Evolutionary conservation across 2,329 filamentous ascomycete genomes (phyloP).

Genomic region (Verticillium dahliae): DNA sequence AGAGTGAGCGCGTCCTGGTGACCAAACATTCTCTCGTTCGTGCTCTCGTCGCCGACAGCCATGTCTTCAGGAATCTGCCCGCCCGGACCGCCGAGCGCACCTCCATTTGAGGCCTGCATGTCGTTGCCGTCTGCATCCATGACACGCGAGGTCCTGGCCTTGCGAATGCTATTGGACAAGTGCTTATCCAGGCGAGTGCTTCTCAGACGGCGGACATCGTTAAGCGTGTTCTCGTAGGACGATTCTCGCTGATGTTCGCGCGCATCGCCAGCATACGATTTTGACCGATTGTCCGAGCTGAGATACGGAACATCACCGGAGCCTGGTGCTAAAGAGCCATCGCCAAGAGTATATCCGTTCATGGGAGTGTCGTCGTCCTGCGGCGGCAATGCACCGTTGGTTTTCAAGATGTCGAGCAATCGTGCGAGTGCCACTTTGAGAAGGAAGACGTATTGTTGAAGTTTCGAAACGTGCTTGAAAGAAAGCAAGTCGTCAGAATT

Average conservation of each 20-base stretch:
- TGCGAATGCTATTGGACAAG: constrained; percentile 85
- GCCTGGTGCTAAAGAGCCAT: constrained; percentile 32
- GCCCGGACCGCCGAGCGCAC: constrained; percentile 44
- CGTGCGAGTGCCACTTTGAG: constrained; percentile 86
- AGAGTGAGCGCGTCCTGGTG: constrained; percentile 87
- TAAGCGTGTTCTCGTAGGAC: constrained; percentile 91
- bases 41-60: constrained; percentile 60
- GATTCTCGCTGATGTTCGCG: constrained; percentile 59
- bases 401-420: constrained; percentile 78
- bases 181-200: constrained; percentile 94
- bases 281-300: constrained; percentile 63
- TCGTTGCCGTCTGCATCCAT: constrained; percentile 74
- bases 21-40: constrained; percentile 78
- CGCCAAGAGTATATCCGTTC: constrained; percentile 58
- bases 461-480: constrained; percentile 72
- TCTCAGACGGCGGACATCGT: constrained; percentile 84
- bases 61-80: constrained; percentile 79
- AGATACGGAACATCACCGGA: constrained; percentile 41
- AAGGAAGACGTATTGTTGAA: constrained; percentile 92
- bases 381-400: constrained; percentile 72
- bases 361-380: constrained; percentile 66
- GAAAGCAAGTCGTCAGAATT: constrained; percentile 42
- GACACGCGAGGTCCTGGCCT: constrained; percentile 82
- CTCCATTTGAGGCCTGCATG: constrained; percentile 64
- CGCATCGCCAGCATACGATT: constrained; percentile 61